Conservation (phyloP, 306 rosid genomes). For the Comarum palustre region DNA sequence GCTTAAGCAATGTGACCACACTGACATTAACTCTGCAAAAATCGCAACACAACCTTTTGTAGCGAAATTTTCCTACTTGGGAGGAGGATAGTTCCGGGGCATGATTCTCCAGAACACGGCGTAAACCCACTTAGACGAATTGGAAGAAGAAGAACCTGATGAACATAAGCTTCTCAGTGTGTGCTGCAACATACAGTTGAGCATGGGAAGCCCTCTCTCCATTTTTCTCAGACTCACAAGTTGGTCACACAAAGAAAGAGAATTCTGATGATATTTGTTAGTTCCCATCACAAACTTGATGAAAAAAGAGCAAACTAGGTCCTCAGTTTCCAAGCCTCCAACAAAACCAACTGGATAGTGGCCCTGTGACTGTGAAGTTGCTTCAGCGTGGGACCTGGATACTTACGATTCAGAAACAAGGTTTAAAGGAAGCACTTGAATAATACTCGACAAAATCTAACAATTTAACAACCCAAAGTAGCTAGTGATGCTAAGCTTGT, state of each 20-base stretch:
- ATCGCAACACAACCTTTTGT: too few species aligned
- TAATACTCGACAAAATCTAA: slow-evolving; percentile 4
- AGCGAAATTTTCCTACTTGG: slow-evolving; percentile 43
- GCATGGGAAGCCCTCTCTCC: slow-evolving; percentile 73
- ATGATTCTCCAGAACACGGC: slow-evolving; percentile 83
- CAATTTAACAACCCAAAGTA: background rate
- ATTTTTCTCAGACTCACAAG: slow-evolving; percentile 30
- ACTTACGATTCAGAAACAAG: slow-evolving; percentile 20
- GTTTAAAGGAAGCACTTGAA: background rate
- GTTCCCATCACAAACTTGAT: slow-evolving; percentile 30
- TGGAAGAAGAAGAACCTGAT: slow-evolving; percentile 39
- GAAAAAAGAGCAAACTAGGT: slow-evolving; percentile 14
- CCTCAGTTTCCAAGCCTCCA: slow-evolving; percentile 26
- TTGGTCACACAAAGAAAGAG: slow-evolving; percentile 17
- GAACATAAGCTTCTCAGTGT: slow-evolving; percentile 67
- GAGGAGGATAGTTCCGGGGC: slow-evolving; percentile 89
- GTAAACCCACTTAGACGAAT: slow-evolving; percentile 81
- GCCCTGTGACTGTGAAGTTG: slow-evolving; percentile 22
- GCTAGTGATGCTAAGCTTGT: background rate
- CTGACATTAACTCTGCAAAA: background rate
- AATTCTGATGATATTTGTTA: slow-evolving; percentile 1
- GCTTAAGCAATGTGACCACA: slow-evolving; percentile 13
- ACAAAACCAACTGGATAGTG: slow-evolving; percentile 33
- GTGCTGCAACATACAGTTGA: slow-evolving; percentile 72
- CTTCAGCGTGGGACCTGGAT: slow-evolving; percentile 47